phyloP scores from a whole-genome alignment of 371 early-diverging fungal genomes.

The Massospora cicadina region DNA sequence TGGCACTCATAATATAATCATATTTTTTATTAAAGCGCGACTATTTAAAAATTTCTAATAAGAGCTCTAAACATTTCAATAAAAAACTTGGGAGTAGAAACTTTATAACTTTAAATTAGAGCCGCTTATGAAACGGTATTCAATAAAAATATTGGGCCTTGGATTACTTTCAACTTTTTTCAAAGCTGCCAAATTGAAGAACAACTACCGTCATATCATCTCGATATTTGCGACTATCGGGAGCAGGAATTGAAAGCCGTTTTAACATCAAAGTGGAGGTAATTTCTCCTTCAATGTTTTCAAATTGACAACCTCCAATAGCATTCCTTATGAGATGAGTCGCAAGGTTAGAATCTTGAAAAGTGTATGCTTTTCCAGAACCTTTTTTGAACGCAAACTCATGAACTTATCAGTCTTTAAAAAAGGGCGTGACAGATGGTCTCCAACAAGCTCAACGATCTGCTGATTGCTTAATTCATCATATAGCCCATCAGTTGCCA shows the following conservation, averaged over 20 bases:
- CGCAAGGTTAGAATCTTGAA: slow-evolving; percentile 54
- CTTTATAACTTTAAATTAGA: too few species aligned
- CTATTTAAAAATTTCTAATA: too few species aligned
- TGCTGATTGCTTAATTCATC: slow-evolving; percentile 62
- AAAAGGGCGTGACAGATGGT: slow-evolving; percentile 20
- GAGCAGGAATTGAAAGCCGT: slow-evolving; percentile 19
- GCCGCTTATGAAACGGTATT: too few species aligned
- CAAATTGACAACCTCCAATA: slow-evolving; percentile 32
- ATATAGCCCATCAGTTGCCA: slow-evolving; percentile 91
- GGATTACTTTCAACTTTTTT: too few species aligned
- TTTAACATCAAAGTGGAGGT: slow-evolving; percentile 7
- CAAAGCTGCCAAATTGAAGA: slow-evolving; percentile 33
- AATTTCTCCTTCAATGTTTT: slow-evolving; percentile 13
- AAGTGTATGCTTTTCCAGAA: slow-evolving; percentile 14
- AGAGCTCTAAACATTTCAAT: too few species aligned
- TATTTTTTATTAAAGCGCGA: too few species aligned
- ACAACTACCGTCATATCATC: slow-evolving; percentile 92
- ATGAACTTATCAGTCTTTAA: slow-evolving; percentile 1
- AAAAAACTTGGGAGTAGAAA: too few species aligned
- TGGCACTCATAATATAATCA: too few species aligned
- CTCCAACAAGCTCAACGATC: slow-evolving; percentile 39
- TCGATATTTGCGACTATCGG: slow-evolving; percentile 46
- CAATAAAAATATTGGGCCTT: too few species aligned
- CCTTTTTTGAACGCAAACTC: slow-evolving; percentile 10
- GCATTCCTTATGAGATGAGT: slow-evolving; percentile 74